Conservation (phyloP, 768 basidiomycete genomes). For the Candolleomyces aberdarensis region DNA sequence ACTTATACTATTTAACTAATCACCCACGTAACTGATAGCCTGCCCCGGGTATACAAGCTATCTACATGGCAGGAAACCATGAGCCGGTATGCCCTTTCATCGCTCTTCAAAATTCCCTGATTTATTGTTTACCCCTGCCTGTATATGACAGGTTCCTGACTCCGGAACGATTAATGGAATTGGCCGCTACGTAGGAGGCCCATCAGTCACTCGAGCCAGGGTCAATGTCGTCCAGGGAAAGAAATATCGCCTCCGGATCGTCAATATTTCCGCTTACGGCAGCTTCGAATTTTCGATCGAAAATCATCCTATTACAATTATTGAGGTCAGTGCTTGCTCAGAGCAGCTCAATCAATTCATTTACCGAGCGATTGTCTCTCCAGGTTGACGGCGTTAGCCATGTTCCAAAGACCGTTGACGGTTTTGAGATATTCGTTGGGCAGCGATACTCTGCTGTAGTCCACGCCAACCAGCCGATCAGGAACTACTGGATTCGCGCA, state of each 20-base stretch:
- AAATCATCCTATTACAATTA: constrained; percentile 20
- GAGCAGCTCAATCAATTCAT: neutral
- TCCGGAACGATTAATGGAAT: constrained; percentile 46
- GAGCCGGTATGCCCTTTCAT: constrained; percentile 2
- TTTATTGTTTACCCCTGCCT: neutral
- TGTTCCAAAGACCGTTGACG: constrained; percentile 25
- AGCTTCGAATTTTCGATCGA: constrained; percentile 38
- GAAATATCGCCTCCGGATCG: constrained; percentile 53
- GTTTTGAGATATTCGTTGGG: constrained; percentile 32
- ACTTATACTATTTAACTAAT: neutral
- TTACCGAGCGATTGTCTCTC: constrained; percentile 14
- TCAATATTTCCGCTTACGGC: constrained; percentile 46
- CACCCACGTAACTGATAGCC: neutral
- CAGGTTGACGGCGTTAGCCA: constrained; percentile 34
- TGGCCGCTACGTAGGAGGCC: constrained; percentile 41
- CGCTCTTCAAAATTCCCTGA: neutral
- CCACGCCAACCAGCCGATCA: constrained; percentile 31
- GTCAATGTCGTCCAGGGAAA: constrained; percentile 38
- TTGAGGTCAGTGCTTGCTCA: constrained; percentile 12
- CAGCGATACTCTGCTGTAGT: constrained; percentile 43
- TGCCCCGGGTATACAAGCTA: constrained; percentile 4
- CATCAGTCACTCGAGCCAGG: constrained; percentile 34
- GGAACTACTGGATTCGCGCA: constrained; percentile 36
- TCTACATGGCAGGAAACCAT: constrained; percentile 1
- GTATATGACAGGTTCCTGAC: constrained; percentile 20